Conservation (phyloP, 495 filamentous ascomycete species). For the Trichoderma erinaceum region DNA sequence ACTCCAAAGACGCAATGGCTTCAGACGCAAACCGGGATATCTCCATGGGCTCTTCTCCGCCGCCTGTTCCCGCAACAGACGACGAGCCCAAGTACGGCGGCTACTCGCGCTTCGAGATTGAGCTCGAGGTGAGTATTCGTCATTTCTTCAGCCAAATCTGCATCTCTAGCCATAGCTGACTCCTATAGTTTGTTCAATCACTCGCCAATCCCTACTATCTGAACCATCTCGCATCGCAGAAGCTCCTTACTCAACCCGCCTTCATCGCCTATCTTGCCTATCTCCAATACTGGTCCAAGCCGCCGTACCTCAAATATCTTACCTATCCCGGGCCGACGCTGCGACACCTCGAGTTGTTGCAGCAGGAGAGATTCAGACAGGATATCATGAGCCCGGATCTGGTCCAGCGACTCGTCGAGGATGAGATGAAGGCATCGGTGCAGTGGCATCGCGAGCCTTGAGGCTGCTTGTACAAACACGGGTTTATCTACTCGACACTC, state of each 20-base stretch:
- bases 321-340: conserved; percentile 79
- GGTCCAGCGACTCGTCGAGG: conserved; percentile 54
- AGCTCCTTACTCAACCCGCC: conserved; percentile 53
- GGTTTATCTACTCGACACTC: not conserved
- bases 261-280: conserved; percentile 81
- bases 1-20: not conserved
- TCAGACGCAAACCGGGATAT: conserved; percentile 18
- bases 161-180: not conserved
- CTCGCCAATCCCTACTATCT: conserved; percentile 81
- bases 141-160: not conserved
- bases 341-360: conserved; percentile 71
- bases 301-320: conserved; percentile 77
- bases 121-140: conserved; percentile 53
- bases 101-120: conserved; percentile 65
- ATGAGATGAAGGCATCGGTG: conserved; percentile 47
- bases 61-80: conserved; percentile 22
- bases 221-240: conserved; percentile 68
- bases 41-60: conserved; percentile 25
- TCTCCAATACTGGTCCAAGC: conserved; percentile 75
- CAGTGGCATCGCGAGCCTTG: conserved; percentile 35
- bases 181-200: conserved; percentile 70
- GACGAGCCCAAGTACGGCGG: conserved; percentile 56
- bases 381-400: conserved; percentile 75
- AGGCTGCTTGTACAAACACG: not conserved
- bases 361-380: conserved; percentile 73